Evolutionary conservation across 2,329 filamentous ascomycete genomes (phyloP), one percentile per base, ranked within the genome.

Genomic region (Aspergillus sp.): DNA sequence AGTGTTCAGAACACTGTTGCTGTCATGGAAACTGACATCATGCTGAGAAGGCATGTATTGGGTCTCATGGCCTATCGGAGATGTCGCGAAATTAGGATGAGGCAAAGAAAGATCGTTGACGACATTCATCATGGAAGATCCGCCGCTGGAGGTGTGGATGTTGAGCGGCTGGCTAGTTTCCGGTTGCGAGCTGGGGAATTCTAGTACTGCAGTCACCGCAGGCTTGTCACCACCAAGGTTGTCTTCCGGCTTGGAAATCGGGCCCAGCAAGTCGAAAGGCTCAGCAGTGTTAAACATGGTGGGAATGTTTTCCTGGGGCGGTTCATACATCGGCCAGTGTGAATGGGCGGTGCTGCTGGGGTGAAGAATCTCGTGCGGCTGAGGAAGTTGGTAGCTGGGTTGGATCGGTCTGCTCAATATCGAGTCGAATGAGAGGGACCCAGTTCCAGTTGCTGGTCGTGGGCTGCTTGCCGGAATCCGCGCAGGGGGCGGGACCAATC

Each of bases 391-490:
- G 5, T 65, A 48, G 39, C 44, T 54, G 6, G 60, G 56, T n/a
- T 57, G 6, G n/a, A 19, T 44, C 2, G 59, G 59, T 40, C 61
- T 63, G 39, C 53, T 59, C 33, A 65, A 50, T 36, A 67, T 58
- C 0, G 64, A 59, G 30, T 68, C 64, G 27, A 67, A 48, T 9
- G 64, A 60, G 26, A 67, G 50, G n/a, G 65, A 63, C 27, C 61
- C 64, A 32, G 65, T 55, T 7, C 61, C 62, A 11, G 56, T 48
- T 4, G 47, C 46, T 8, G 62, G 54, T 19, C 59, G 54, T 1
- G 68, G 66, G 44, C 68, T 71, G 37, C 66, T 68, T 6, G 61
- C 65, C 5, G 58, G 49, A 28, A 53, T 64, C 9, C 65, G 61
- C 30, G 63, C 61, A 0, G 67, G 58, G 1, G 65, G 65, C 27